Base-by-base conservation (phyloP, 192 early-diverging fungal species). In the Spizellomyces sp. region DNA sequence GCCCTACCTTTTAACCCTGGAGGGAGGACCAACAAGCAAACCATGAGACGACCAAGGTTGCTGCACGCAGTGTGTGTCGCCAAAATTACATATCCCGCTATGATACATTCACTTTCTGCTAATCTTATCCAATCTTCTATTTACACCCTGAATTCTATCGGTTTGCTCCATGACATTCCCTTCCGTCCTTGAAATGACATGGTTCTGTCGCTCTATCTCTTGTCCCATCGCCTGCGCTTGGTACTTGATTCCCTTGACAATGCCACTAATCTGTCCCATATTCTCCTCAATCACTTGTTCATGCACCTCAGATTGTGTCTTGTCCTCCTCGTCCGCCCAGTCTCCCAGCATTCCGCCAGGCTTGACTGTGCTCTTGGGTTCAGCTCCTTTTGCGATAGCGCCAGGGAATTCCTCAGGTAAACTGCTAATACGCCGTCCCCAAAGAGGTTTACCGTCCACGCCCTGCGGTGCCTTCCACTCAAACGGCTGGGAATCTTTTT, bases 341-440 rank as follows among this genome's bases (percentile, higher is more conserved):
- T 62, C 62, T n/a, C 70, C 70, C 47, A 71, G 45, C n/a, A 54
- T 41, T 9, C 46, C 61, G 10, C 42, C 42, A 45, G 45, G 15
- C 8, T 19, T n/a, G 22, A 48, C 54, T n/a, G n/a, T 19, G 50
- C 47, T 64, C 36, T n/a, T n/a, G 12, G 59, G 59, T 22, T 61
- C 59, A 3, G 43, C 63, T 15, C 36, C 44, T 12, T 9, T 44
- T 14, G 43, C 17, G 65, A 21, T 14, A 15, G 65, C 15, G 14
- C 10, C 9, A 22, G 45, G 58, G n/a, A 12, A 22, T 6, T n/a
- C 42, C 12, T 71, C 70, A 19, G 70, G 70, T 10, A 71, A 42
- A 54, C 70, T 71, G 62, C 70, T 71, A 15, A 46, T 3, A 8
- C 70, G 60, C 2, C 62, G 60, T 10, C 70, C 70, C 70, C 70